A percentile compares a stretch with the other conserved stretches of the same genome.
These are phyloP conservation scores for Sporothrix pallida DNA, from an alignment of 2,329 filamentous ascomycete species.

Conservation along the genomic window DNA sequence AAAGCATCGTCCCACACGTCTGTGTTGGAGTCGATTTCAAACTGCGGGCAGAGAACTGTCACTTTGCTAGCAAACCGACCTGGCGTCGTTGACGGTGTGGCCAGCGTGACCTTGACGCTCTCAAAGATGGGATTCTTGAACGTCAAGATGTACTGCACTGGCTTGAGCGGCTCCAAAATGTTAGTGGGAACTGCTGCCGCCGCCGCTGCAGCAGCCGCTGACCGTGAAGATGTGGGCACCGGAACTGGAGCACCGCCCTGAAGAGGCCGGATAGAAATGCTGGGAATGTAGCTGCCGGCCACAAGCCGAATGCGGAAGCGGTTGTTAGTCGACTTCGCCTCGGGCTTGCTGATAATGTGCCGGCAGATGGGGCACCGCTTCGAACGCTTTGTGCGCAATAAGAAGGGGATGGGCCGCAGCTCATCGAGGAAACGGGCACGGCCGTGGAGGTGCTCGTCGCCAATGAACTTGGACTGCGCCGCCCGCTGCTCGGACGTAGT, in stretches of 20 bases:
- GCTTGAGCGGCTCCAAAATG: slow-evolving; percentile 63
- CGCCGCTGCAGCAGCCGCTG: slow-evolving; percentile 36
- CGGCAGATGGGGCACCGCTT: slow-evolving; percentile 92
- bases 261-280: slow-evolving; percentile 73
- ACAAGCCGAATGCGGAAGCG: slow-evolving; percentile 92
- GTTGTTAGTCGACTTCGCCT: slow-evolving; percentile 85
- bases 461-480: slow-evolving; percentile 48
- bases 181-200: slow-evolving; percentile 35
- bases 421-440: slow-evolving; percentile 70
- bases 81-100: slow-evolving; percentile 79
- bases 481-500: slow-evolving; percentile 56
- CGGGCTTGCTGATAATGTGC: slow-evolving; percentile 93
- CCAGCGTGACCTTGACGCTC: slow-evolving; percentile 81
- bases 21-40: slow-evolving; percentile 93
- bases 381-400: slow-evolving; percentile 88
- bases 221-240: slow-evolving; percentile 37
- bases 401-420: slow-evolving; percentile 79
- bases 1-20: slow-evolving; percentile 86
- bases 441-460: slow-evolving; percentile 54
- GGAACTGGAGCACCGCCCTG: slow-evolving; percentile 38
- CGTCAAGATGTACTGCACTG: slow-evolving; percentile 82
- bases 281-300: slow-evolving; percentile 85
- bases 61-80: slow-evolving; percentile 79
- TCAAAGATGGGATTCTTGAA: slow-evolving; percentile 96
- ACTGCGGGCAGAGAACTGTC: slow-evolving; percentile 91